Base-by-base conservation (phyloP, 2,329 filamentous ascomycete species). In the Fusarium stilboides region DNA sequence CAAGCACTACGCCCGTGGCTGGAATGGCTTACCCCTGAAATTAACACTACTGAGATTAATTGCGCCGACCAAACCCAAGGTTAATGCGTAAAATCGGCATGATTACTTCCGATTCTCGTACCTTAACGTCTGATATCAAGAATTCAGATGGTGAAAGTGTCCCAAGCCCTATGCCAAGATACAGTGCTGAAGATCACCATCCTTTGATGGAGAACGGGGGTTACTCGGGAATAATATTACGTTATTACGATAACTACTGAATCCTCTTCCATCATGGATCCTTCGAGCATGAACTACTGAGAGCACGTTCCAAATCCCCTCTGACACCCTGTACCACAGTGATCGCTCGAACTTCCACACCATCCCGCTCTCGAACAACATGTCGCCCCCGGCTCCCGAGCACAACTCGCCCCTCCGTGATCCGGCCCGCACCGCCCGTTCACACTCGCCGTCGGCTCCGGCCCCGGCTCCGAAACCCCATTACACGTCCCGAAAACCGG, bases 281-380 rank as follows among this genome's bases (percentile, higher is more conserved):
- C n/a, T 6, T 37, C 28, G 3, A 31, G 28, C 28, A 10, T 22
- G 13, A 43, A 22, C 14, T n/a, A 31, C 22, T 15, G 59, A 51
- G 40, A 65, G 36, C 77, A 78, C 2, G 65, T 75, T 5, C 77
- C 78, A 46, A 69, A 79, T 12, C 49, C 70, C 9, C 72, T 61
- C 67, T 83, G 81, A 63, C 82, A 84, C 13, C 78, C 80, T 1
- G 62, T 71, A 28, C 74, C 74, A 68, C 81, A 84, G 62, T 83
- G 79, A 36, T 78, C 79, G n/a, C 73, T 74, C 3, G 78, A 78
- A 20, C 72, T 73, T 42, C 83, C 81, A 68, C 82, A 83, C 70
- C 76, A 79, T 15, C 77, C 76, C 17, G 49, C 51, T n/a, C 56
- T 44, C 1, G 77, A 78, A 50, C 77, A 79, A 60, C 77, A 79